Percentiles rank a stretch among this genome's conserved stretches.
phyloP scores from a whole-genome alignment of 2,329 filamentous ascomycete species.

The Talaromyces sp. region DNA sequence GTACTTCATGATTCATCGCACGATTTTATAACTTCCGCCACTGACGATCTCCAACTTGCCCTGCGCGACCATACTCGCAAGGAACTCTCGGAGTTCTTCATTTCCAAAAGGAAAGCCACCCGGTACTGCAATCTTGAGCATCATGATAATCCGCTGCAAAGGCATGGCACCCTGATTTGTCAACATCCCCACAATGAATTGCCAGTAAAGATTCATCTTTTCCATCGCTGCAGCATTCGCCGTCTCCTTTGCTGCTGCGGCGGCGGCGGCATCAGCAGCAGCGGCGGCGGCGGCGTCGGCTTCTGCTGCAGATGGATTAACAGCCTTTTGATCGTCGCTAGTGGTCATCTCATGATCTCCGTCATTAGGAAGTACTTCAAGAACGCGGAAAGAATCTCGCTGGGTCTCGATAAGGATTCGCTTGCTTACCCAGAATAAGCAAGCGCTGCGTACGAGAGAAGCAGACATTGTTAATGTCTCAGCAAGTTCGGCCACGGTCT shows the following conservation, averaged over 20 bases:
- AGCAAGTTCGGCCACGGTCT: conserved; percentile 43
- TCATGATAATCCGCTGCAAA: conserved; percentile 77
- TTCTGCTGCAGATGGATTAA: conserved; percentile 26
- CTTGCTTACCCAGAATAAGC: conserved; percentile 61
- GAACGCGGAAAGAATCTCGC: conserved; percentile 53
- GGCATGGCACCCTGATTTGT: conserved; percentile 88
- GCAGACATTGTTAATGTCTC: conserved; percentile 53
- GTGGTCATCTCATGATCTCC: conserved; percentile 25
- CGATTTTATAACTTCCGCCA: conserved; percentile 65
- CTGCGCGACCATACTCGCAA: conserved; percentile 71
- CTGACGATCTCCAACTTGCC: conserved; percentile 63
- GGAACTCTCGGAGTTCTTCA: conserved; percentile 78
- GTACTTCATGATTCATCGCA: conserved; percentile 9
- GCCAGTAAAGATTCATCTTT: conserved; percentile 73
- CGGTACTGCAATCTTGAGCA: conserved; percentile 87
- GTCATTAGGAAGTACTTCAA: conserved; percentile 50
- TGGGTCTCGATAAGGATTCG: conserved; percentile 48
- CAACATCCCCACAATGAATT: conserved; percentile 92
- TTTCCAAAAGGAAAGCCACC: conserved; percentile 86
- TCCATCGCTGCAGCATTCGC: conserved; percentile 61
- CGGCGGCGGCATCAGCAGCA: conserved; percentile 41
- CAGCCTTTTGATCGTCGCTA: conserved; percentile 21
- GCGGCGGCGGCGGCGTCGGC: conserved; percentile 36
- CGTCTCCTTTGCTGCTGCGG: conserved; percentile 42
- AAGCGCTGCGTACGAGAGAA: conserved; percentile 55